These are phyloP conservation scores for Neofusicoccum laricinum DNA, from an alignment of 2,329 filamentous ascomycete species.

Conservation along the genomic window DNA sequence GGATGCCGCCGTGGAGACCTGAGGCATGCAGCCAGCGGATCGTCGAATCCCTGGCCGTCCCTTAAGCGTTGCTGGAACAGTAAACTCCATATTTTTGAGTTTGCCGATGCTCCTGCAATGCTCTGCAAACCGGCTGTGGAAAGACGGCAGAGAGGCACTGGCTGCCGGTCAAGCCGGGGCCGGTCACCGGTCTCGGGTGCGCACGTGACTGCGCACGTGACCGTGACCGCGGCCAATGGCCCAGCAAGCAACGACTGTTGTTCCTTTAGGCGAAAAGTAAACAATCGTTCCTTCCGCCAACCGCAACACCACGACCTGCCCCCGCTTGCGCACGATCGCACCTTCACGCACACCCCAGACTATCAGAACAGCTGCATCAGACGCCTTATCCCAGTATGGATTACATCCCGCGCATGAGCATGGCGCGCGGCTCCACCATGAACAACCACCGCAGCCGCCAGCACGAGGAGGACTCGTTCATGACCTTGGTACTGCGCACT, in stretches of 20 bases:
- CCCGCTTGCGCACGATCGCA: slow-evolving; percentile 14
- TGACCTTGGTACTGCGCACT: slow-evolving; percentile 43
- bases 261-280: slow-evolving; percentile 8
- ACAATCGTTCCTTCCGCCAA: neutral
- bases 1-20: neutral
- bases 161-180: too few species aligned
- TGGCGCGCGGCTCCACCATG: slow-evolving; percentile 42
- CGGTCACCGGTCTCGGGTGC: neutral
- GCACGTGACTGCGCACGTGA: neutral
- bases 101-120: neutral
- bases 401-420: slow-evolving; percentile 51
- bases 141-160: too few species aligned
- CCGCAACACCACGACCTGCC: neutral
- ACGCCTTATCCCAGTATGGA: slow-evolving; percentile 36
- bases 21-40: neutral
- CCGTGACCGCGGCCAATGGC: neutral
- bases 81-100: neutral
- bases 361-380: slow-evolving; percentile 7
- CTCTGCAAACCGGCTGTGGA: neutral
- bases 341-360: neutral
- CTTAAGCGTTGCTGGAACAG: neutral
- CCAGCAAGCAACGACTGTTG: neutral
- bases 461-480: slow-evolving; percentile 49
- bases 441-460: slow-evolving; percentile 39
- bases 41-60: neutral